These are phyloP conservation scores for Aphanocladium album DNA, from an alignment of 2,329 filamentous ascomycete genomes.

Conservation along the genomic window DNA sequence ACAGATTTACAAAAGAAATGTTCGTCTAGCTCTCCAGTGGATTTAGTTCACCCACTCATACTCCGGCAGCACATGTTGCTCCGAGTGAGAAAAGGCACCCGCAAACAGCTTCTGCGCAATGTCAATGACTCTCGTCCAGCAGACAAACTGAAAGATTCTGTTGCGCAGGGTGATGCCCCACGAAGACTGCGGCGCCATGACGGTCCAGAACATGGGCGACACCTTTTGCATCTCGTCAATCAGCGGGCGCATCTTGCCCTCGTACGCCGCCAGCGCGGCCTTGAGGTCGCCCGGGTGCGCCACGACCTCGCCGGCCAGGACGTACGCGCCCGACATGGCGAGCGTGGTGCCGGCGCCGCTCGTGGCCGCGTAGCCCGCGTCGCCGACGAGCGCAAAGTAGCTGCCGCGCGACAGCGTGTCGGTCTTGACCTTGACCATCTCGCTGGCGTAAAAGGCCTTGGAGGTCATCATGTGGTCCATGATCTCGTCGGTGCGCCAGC, in stretches of 20 bases:
- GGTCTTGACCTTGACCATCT: constrained; percentile 40
- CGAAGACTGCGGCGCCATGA: constrained; percentile 40
- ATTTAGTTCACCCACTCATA: constrained; percentile 26
- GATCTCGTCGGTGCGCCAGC: constrained; percentile 8
- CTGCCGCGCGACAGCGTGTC: constrained; percentile 33
- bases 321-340: constrained; percentile 43
- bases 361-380: constrained; percentile 42
- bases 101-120: constrained; percentile 29
- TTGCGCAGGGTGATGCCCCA: constrained; percentile 43
- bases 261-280: constrained; percentile 34
- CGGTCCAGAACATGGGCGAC: constrained; percentile 25
- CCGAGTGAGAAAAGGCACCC: constrained; percentile 16
- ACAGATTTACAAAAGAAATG: not conserved
- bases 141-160: constrained; percentile 33
- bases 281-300: constrained; percentile 21
- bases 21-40: too few relatives aligned
- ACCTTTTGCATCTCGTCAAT: constrained; percentile 31
- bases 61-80: constrained; percentile 30
- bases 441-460: constrained; percentile 41
- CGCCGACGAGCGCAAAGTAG: constrained; percentile 41
- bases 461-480: not conserved
- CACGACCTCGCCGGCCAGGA: constrained; percentile 43
- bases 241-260: constrained; percentile 35
- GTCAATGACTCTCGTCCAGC: constrained; percentile 24
- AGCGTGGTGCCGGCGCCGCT: constrained; percentile 44